These are phyloP conservation scores for Mortierella sp. DNA, from an alignment of 371 early-diverging fungal species.

Conservation along the genomic window DNA sequence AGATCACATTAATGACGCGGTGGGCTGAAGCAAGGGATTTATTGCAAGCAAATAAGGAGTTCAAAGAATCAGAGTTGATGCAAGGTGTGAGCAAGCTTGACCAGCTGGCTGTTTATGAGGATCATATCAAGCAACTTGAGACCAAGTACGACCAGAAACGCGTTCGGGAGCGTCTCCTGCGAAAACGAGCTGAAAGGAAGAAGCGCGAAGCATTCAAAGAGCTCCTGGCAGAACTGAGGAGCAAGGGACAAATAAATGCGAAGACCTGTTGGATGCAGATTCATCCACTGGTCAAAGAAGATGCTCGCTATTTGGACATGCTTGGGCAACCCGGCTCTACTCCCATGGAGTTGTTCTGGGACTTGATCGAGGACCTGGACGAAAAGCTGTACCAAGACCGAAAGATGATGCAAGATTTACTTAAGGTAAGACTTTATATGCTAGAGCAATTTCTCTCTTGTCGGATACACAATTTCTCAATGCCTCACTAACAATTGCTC, in stretches of 20 bases:
- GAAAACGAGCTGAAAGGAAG: constrained; percentile 75
- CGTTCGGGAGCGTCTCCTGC: constrained; percentile 48
- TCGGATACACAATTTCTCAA: neutral
- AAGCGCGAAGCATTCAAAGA: constrained; percentile 76
- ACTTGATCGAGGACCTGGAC: constrained; percentile 84
- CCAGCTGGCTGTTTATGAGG: constrained; percentile 84
- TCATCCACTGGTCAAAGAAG: constrained; percentile 79
- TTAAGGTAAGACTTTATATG: constrained; percentile 56
- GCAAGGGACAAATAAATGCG: constrained; percentile 71
- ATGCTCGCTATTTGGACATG: constrained; percentile 77
- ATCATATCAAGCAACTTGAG: constrained; percentile 79
- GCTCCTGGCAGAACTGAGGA: constrained; percentile 71
- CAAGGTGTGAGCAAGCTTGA: constrained; percentile 85
- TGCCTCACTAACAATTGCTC: neutral
- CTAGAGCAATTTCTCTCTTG: neutral
- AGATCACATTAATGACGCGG: constrained; percentile 74
- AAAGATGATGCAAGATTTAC: constrained; percentile 71
- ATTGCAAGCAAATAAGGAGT: constrained; percentile 63
- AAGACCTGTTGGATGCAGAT: constrained; percentile 88
- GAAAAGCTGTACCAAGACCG: constrained; percentile 80
- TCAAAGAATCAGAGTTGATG: constrained; percentile 67
- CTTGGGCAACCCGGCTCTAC: constrained; percentile 89
- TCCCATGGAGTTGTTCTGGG: constrained; percentile 94
- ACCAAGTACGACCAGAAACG: constrained; percentile 65
- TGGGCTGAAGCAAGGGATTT: constrained; percentile 78